These are phyloP conservation scores for Panicum virgatum DNA, from an alignment of 202 grass and related monocot genomes.

Conservation along the genomic window DNA sequence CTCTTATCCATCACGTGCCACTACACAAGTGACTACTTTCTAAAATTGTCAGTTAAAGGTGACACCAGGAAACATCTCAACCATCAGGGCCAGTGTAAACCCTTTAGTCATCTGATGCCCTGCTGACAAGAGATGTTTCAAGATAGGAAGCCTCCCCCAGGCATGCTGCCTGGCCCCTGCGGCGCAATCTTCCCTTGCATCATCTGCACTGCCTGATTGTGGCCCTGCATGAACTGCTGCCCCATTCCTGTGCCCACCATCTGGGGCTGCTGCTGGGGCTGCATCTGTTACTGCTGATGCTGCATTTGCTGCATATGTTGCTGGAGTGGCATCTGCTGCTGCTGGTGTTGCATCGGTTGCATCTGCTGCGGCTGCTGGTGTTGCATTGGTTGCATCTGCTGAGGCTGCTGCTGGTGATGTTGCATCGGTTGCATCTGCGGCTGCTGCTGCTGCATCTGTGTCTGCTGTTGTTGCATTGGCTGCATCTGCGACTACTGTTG, in stretches of 20 bases:
- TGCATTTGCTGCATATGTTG: too few relatives aligned
- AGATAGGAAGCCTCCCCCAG: slow-evolving; percentile 58
- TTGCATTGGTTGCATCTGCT: too few relatives aligned
- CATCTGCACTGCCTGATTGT: too few relatives aligned
- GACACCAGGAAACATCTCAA: background rate
- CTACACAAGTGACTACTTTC: background rate
- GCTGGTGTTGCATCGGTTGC: too few relatives aligned
- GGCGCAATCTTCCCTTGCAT: too few relatives aligned
- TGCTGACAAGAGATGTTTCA: slow-evolving; percentile 20
- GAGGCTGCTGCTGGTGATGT: slow-evolving; percentile 33
- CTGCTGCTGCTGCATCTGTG: slow-evolving; percentile 25
- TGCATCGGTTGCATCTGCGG: slow-evolving; percentile 29
- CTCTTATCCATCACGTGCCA: background rate
- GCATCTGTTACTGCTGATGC: too few relatives aligned
- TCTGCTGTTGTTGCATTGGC: background rate
- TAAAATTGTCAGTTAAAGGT: background rate
- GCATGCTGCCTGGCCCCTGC: too few relatives aligned
- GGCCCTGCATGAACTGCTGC: too few relatives aligned
- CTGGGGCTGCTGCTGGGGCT: too few relatives aligned
- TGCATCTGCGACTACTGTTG: slow-evolving; percentile 24
- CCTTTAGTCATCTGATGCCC: background rate
- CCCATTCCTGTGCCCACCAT: too few relatives aligned
- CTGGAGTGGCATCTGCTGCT: too few relatives aligned
- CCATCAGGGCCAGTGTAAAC: background rate
- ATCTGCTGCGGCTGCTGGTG: too few relatives aligned